Percentiles rank a stretch among this genome's conserved stretches.
These are phyloP conservation scores for Ballota nigra DNA, from an alignment of 257 asterid genomes.

Conservation along the genomic window DNA sequence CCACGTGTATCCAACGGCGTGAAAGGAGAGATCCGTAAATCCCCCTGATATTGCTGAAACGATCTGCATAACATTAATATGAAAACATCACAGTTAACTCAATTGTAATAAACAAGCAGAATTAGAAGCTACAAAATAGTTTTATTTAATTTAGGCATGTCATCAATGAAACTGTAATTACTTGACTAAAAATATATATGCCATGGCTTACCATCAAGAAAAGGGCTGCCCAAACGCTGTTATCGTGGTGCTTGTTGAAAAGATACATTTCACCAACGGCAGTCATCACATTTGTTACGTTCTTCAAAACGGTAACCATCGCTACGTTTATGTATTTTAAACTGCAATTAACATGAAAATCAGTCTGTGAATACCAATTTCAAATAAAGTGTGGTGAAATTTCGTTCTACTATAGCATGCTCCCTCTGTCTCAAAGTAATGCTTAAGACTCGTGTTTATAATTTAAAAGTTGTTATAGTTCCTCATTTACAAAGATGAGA, in stretches of 20 bases:
- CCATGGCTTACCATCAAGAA: conserved; percentile 74
- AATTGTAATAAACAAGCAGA: conserved; percentile 3
- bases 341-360: conserved; percentile 43
- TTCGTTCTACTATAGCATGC: too few species aligned
- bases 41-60: conserved; percentile 96
- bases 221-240: conserved; percentile 94
- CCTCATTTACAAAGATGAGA: neutral
- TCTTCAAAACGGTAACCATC: conserved; percentile 99
- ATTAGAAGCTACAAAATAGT: neutral
- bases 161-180: neutral
- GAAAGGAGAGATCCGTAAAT: conserved; percentile 80
- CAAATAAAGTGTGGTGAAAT: too few species aligned
- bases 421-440: too few species aligned
- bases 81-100: conserved; percentile 17
- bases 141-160: neutral
- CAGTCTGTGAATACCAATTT: too few species aligned
- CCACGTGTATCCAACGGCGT: conserved; percentile 86
- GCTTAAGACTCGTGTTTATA: too few species aligned
- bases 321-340: conserved; percentile 88
- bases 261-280: conserved; percentile 97
- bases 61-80: conserved; percentile 50
- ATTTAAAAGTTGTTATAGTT: neutral
- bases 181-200: neutral
- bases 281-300: conserved; percentile 92
- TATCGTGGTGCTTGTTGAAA: conserved; percentile 87